Conservation (phyloP, 2,329 filamentous ascomycete genomes). For the Plenodomus biglobosus region DNA sequence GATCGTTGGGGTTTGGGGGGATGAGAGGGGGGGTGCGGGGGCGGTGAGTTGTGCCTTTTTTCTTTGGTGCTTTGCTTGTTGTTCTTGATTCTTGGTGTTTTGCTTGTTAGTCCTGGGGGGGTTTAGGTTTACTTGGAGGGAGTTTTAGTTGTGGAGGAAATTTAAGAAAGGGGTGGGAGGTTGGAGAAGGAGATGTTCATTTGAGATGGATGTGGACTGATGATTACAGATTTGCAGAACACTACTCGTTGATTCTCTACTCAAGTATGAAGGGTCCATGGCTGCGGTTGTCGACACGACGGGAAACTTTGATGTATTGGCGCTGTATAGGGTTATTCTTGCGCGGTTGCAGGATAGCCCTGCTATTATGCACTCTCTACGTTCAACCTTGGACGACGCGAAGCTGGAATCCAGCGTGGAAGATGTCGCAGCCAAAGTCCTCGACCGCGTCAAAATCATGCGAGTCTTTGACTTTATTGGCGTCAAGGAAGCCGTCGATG, state of each 20-base stretch:
- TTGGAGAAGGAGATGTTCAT: no score
- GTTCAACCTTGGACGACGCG: neutral
- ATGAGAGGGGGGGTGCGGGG: constrained; percentile 21
- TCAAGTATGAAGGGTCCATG: constrained; percentile 23
- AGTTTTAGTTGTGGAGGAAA: no score
- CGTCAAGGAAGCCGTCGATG: constrained; percentile 49
- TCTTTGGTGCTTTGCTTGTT: neutral
- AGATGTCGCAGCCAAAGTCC: constrained; percentile 37
- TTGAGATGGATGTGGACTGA: neutral
- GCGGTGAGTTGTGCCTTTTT: constrained; percentile 21
- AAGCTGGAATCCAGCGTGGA: constrained; percentile 10
- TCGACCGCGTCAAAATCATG: constrained; percentile 53
- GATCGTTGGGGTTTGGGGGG: constrained; percentile 43
- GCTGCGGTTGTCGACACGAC: constrained; percentile 52
- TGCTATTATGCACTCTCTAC: neutral
- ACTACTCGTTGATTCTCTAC: constrained; percentile 45
- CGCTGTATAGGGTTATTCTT: constrained; percentile 40
- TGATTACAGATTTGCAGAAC: constrained; percentile 22
- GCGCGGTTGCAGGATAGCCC: constrained; percentile 17
- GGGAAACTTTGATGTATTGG: constrained; percentile 50
- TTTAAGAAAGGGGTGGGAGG: neutral
- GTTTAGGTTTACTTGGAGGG: no score
- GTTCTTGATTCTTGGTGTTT: no score
- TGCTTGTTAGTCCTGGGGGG: no score
- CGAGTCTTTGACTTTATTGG: constrained; percentile 55